These are phyloP conservation scores for Irpex lacteus DNA, from an alignment of 1,284 basidiomycete genomes.

Conservation along the genomic window DNA sequence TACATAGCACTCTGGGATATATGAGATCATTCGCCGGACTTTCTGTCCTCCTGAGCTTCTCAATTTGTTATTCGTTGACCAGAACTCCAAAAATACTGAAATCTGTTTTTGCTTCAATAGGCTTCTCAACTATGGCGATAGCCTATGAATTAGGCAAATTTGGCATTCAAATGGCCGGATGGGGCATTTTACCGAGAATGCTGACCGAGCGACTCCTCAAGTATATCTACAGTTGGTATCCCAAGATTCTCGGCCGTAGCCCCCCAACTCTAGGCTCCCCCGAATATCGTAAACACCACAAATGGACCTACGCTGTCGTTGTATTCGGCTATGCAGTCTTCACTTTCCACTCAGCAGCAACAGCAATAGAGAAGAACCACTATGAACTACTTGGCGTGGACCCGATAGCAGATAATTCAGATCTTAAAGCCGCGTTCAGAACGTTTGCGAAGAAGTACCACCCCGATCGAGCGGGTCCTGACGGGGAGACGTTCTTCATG, in stretches of 20 bases:
- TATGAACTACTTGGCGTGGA: conserved; percentile 72
- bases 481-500: conserved; percentile 72
- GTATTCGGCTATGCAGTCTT: conserved; percentile 71
- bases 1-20: conserved; percentile 19
- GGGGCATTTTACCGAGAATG: conserved; percentile 45
- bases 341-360: conserved; percentile 55
- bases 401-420: conserved; percentile 59
- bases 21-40: conserved; percentile 34
- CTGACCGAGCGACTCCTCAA: conserved; percentile 37
- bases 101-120: not conserved
- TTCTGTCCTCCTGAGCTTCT: conserved; percentile 27
- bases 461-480: conserved; percentile 72
- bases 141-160: conserved; percentile 24
- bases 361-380: conserved; percentile 63
- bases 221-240: conserved; percentile 36
- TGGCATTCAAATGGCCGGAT: conserved; percentile 38
- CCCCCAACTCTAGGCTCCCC: conserved; percentile 43
- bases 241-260: conserved; percentile 26
- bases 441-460: conserved; percentile 73
- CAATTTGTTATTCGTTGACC: not conserved
- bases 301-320: conserved; percentile 60
- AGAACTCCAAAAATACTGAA: not conserved
- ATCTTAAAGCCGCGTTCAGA: conserved; percentile 71
- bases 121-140: conserved; percentile 3
- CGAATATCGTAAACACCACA: conserved; percentile 52